Conservation (phyloP, 345 rosid genomes). For the Cardamine chenopodiifolia region DNA sequence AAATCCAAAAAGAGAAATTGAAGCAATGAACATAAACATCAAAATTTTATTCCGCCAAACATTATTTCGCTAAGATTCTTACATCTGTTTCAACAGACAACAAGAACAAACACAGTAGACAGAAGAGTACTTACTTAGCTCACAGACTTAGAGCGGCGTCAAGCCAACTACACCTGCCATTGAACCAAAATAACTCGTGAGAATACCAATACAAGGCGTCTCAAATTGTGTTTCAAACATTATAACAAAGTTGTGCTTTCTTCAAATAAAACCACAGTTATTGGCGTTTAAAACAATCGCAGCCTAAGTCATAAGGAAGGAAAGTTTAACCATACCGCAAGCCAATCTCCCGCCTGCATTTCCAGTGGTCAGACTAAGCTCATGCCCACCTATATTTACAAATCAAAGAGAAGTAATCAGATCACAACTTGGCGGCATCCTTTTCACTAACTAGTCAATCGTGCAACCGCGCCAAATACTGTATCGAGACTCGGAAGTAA, state of each 20-base stretch:
- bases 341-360: slow-evolving; percentile 99
- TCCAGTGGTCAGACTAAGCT: slow-evolving; percentile 92
- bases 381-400: slow-evolving; percentile 78
- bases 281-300: neutral
- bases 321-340: slow-evolving; percentile 62
- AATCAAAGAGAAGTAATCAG: slow-evolving; percentile 37
- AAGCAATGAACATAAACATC: slow-evolving; percentile 29
- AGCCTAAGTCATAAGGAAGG: neutral
- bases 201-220: neutral
- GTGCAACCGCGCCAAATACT: neutral
- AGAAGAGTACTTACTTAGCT: slow-evolving; percentile 21
- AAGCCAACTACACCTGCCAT: slow-evolving; percentile 42
- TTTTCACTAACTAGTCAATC: neutral
- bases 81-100: slow-evolving; percentile 24
- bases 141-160: slow-evolving; percentile 36
- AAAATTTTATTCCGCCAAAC: slow-evolving; percentile 30
- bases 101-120: slow-evolving; percentile 27
- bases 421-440: slow-evolving; percentile 9
- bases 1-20: slow-evolving; percentile 2
- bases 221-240: neutral
- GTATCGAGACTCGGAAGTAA: neutral
- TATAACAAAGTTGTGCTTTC: neutral
- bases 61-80: slow-evolving; percentile 6
- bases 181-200: slow-evolving; percentile 19
- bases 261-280: neutral